Percentiles rank a stretch among this genome's conserved stretches.
phyloP scores from a whole-genome alignment of 148 eudicot species.

The Bassia scoparia region DNA sequence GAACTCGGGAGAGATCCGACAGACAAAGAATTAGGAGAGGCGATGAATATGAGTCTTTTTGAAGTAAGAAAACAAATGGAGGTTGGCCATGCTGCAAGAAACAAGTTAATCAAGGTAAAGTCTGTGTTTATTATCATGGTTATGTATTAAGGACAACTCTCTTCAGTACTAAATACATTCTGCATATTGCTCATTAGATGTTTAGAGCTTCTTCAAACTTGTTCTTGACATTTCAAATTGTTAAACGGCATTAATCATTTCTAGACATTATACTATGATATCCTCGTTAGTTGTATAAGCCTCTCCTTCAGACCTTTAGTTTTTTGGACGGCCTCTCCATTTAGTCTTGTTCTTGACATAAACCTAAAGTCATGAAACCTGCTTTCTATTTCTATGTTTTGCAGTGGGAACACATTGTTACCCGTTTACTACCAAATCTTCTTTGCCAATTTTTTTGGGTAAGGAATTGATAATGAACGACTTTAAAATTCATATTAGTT shows the following conservation, averaged over 20 bases:
- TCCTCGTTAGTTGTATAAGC: neutral
- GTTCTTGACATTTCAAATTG: neutral
- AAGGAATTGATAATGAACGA: neutral
- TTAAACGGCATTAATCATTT: neutral
- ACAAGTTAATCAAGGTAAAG: constrained; percentile 80
- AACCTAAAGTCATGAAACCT: neutral
- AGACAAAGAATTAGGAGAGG: constrained; percentile 64
- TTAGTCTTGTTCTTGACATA: too few species aligned
- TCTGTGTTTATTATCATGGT: neutral
- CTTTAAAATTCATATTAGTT: neutral
- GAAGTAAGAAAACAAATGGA: constrained; percentile 55
- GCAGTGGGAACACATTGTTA: neutral
- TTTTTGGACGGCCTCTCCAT: too few species aligned
- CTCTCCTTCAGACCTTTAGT: too few species aligned
- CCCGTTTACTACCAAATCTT: neutral
- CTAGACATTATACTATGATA: neutral
- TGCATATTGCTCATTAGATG: neutral
- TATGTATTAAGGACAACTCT: neutral
- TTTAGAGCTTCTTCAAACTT: neutral
- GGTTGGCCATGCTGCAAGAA: constrained; percentile 79
- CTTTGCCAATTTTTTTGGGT: neutral
- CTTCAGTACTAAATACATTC: neutral
- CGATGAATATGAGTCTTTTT: constrained; percentile 50
- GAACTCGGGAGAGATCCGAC: constrained; percentile 71
- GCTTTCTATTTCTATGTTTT: neutral